Percentiles rank a stretch among this genome's conserved stretches.
Evolutionary conservation across 148 eudicot species (phyloP).

Genomic region (Cornus florida): DNA sequence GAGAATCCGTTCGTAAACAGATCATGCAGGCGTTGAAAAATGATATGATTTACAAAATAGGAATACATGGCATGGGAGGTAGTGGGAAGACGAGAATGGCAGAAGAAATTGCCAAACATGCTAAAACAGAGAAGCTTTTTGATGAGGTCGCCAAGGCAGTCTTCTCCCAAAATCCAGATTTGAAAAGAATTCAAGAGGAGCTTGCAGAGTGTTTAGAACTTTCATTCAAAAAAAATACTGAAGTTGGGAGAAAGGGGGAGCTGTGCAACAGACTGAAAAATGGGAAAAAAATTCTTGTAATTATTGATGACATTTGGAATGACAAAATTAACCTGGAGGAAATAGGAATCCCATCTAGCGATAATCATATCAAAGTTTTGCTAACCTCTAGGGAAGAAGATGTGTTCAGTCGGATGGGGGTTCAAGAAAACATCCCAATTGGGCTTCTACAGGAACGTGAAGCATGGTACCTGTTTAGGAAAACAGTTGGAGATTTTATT

Average conservation of each 20-base stretch:
- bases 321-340: neutral
- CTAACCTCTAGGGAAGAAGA: conserved; percentile 3
- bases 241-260: neutral
- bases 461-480: neutral
- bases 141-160: neutral
- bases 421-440: neutral
- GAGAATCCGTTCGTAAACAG: neutral
- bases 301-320: conserved; percentile 25
- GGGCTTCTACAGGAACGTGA: neutral
- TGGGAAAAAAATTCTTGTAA: neutral
- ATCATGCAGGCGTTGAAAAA: neutral
- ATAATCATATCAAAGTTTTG: no score
- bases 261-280: neutral
- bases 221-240: rapidly evolving
- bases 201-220: neutral
- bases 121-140: neutral
- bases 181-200: neutral
- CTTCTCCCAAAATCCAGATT: neutral
- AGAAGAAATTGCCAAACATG: neutral
- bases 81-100: conserved; percentile 5
- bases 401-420: neutral
- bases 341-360: conserved; percentile 18
- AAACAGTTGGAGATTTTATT: neutral
- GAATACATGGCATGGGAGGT: conserved; percentile 14
- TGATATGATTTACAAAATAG: neutral